Evolutionary conservation across 345 rosid species (phyloP).

Genomic region (Camelina hispida): DNA sequence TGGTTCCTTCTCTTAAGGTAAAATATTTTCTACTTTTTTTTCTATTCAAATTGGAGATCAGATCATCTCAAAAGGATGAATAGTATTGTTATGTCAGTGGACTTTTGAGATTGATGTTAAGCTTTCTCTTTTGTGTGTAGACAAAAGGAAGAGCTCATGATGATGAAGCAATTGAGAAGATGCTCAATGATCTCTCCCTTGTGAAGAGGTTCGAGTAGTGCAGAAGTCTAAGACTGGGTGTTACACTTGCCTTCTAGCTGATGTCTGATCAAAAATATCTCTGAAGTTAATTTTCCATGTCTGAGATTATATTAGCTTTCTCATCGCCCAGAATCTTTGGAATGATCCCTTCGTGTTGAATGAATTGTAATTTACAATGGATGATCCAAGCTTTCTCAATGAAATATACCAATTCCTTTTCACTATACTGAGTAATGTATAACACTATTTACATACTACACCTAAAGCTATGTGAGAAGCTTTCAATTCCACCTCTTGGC

Average conservation of each 20-base stretch:
- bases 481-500: conserved; percentile 83
- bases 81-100: conserved; percentile 10
- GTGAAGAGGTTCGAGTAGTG: conserved; percentile 82
- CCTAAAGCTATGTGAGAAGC: conserved; percentile 2
- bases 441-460: neutral
- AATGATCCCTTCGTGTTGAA: conserved; percentile 11
- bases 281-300: neutral
- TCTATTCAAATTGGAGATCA: neutral
- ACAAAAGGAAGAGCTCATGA: conserved; percentile 83
- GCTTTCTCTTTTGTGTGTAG: conserved; percentile 51
- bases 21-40: conserved; percentile 8
- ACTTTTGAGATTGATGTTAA: conserved; percentile 27
- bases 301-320: conserved; percentile 7
- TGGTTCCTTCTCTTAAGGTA: conserved; percentile 98
- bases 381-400: conserved; percentile 12
- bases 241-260: neutral
- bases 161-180: conserved; percentile 88
- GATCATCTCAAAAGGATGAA: neutral
- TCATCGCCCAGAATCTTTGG: conserved; percentile 1
- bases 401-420: neutral
- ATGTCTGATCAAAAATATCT: conserved; percentile 4
- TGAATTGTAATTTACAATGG: conserved; percentile 20
- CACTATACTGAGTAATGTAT: neutral
- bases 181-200: conserved; percentile 84
- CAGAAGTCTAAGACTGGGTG: conserved; percentile 8